Percentiles rank a stretch among this genome's conserved stretches.
These are phyloP conservation scores for Candida maris DNA, from an alignment of 805 yeast species.

Conservation along the genomic window DNA sequence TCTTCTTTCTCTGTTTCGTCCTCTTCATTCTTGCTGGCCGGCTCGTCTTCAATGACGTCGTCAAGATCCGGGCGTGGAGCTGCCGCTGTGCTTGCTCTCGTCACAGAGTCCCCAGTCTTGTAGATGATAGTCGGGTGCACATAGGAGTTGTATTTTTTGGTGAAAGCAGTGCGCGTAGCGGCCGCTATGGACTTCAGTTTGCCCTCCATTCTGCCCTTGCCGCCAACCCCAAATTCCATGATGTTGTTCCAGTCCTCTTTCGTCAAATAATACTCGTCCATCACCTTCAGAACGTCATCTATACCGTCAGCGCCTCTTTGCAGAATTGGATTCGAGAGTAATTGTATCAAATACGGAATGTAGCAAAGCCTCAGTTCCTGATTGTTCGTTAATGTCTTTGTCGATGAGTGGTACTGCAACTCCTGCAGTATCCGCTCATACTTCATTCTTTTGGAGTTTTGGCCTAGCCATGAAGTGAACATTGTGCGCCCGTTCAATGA, in stretches of 20 bases:
- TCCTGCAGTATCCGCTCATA: conserved; percentile 78
- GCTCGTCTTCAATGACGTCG: conserved; percentile 64
- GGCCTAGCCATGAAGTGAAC: conserved; percentile 87
- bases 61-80: conserved; percentile 56
- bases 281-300: conserved; percentile 54
- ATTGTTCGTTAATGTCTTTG: conserved; percentile 74
- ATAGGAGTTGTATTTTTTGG: conserved; percentile 72
- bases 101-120: conserved; percentile 63
- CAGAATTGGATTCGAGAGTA: conserved; percentile 57
- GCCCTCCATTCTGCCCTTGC: conserved; percentile 36
- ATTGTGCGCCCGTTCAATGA: conserved; percentile 62
- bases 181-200: conserved; percentile 64
- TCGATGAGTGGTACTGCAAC: conserved; percentile 79
- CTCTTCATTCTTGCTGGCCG: conserved; percentile 38
- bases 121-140: conserved; percentile 85
- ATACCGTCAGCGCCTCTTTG: conserved; percentile 60
- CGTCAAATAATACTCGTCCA: conserved; percentile 85
- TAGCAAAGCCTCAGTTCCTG: conserved; percentile 72
- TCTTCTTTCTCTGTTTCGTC: conserved; percentile 45
- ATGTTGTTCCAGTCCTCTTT: conserved; percentile 90
- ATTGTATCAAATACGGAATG: conserved; percentile 58
- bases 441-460: conserved; percentile 80
- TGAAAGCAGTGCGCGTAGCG: conserved; percentile 78
- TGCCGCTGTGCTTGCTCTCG: conserved; percentile 29
- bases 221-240: conserved; percentile 79